These are phyloP conservation scores for Plasmodium malariae DNA, from an alignment of 169 alveolate species.

Conservation along the genomic window DNA sequence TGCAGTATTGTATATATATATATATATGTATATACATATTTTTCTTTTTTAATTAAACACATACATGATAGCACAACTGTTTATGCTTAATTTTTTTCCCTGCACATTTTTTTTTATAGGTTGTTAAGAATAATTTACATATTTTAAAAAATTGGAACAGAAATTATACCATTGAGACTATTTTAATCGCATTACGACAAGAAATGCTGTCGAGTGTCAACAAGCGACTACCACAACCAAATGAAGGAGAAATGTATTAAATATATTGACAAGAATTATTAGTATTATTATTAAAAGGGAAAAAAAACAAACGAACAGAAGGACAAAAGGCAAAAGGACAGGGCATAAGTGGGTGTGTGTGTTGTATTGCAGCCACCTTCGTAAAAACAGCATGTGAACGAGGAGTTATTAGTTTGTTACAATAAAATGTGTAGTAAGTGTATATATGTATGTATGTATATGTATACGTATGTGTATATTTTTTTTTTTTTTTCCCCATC, in stretches of 20 bases:
- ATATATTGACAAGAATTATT: not conserved
- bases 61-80: no score
- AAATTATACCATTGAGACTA: slow-evolving; percentile 92
- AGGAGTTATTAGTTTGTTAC: slow-evolving; percentile 7
- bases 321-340: not conserved
- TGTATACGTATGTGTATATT: not conserved
- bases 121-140: slow-evolving; percentile 85
- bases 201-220: slow-evolving; percentile 94
- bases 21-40: not conserved
- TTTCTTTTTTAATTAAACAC: no score
- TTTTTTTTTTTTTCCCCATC: slow-evolving; percentile 4
- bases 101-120: slow-evolving; percentile 73
- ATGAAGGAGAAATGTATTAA: slow-evolving; percentile 94
- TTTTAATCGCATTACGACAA: slow-evolving; percentile 92
- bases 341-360: no score
- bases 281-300: not conserved
- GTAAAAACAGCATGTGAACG: no score
- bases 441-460: not conserved
- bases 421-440: not conserved
- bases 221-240: slow-evolving; percentile 95
- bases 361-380: no score
- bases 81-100: not conserved
- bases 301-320: not conserved
- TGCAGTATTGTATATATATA: not conserved
- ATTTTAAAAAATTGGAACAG: slow-evolving; percentile 93